Evolutionary conservation across 108 stramenopile genomes (phyloP), one percentile per base, ranked within the genome.

Genomic region (Aurantiochytrium sp.): DNA sequence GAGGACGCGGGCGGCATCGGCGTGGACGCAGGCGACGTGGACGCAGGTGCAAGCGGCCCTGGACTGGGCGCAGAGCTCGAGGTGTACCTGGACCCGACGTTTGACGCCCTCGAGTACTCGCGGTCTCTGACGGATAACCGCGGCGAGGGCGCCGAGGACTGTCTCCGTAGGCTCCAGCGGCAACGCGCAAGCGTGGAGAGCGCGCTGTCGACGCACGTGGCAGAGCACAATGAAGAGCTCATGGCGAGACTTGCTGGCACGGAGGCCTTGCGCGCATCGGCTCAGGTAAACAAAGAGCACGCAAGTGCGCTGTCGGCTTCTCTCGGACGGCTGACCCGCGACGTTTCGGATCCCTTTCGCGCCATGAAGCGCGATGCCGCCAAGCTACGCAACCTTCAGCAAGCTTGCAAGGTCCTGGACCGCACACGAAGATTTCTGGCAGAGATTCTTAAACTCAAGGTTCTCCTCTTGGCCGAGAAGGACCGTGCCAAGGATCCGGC

Each of bases 161-260:
- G 64, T 18, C 64, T 69, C 8, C 42, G 25, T 14, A 8, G 42
- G 64, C 64, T 69, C 21, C 64, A 69, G 42, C 25, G 64, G 42
- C 76, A 83, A 23, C 45, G 76, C 76, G 76, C 76, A 6, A 47
- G 51, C 49, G 76, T 83, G 51, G 76, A 83, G 76, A 83, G 51
- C 49, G 76, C 76, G 45, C 51, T 83, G 51, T 47, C 76, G 45
- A 25, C 51, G 76, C 76, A 83, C 4, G 76, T 83, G 76, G 76
- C 49, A 35, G 76, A 83, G 51, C 76, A 83, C 76, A 83, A 83
- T 23, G 76, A 8, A 8, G 76, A 53, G 45, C 76, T 83, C 45
- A 47, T 83, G 49, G 25, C 51, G 51, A 12, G 76, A 23, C 76
- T 83, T 18, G 49, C 49, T 6, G 76, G 76, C 76, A 53, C 76